A percentile compares a stretch with the other conserved stretches of the same genome.
phyloP scores from a whole-genome alignment of 176 grass and related monocot genomes.

The Oryza glaberrima region DNA sequence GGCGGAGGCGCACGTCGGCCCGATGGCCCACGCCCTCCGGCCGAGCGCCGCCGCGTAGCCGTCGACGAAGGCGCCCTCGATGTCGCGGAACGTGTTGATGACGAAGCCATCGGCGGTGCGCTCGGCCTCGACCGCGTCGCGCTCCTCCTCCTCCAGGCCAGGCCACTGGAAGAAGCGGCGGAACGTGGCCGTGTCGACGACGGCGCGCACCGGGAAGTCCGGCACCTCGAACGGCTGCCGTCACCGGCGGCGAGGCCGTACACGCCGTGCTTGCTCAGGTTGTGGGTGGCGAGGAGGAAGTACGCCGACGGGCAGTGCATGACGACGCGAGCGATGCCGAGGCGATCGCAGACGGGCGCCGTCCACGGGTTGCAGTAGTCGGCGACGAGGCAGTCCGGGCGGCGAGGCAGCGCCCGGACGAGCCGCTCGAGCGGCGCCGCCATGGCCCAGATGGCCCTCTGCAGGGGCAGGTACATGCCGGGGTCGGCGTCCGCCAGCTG shows the following conservation, averaged over 20 bases:
- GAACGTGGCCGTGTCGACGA: conserved; percentile 35
- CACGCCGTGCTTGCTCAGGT: conserved; percentile 3
- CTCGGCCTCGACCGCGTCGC: conserved; percentile 30
- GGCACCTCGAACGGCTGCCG: conserved; percentile 44
- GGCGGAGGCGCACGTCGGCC: conserved; percentile 16
- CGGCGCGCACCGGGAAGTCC: conserved; percentile 24
- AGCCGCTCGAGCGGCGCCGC: conserved; percentile 28
- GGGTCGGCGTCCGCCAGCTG: neutral
- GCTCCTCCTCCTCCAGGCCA: neutral
- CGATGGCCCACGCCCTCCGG: conserved; percentile 42
- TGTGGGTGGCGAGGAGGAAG: conserved; percentile 14
- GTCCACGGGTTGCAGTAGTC: conserved; percentile 42
- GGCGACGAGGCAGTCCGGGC: conserved; percentile 32
- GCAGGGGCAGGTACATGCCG: neutral
- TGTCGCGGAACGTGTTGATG: conserved; percentile 40
- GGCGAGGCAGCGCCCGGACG: neutral
- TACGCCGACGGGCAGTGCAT: conserved; percentile 16
- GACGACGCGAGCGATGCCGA: conserved; percentile 24
- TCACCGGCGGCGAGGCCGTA: neutral
- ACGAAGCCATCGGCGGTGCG: conserved; percentile 41
- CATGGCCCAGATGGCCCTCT: conserved; percentile 13
- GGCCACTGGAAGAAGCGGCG: conserved; percentile 27
- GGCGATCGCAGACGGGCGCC: neutral
- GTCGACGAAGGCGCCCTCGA: conserved; percentile 42
- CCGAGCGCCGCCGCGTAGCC: conserved; percentile 36